A percentile compares a stretch with the other conserved stretches of the same genome.
Evolutionary conservation across 192 early-diverging fungal genomes (phyloP).

Genomic region (Coemansia brasiliensis): DNA sequence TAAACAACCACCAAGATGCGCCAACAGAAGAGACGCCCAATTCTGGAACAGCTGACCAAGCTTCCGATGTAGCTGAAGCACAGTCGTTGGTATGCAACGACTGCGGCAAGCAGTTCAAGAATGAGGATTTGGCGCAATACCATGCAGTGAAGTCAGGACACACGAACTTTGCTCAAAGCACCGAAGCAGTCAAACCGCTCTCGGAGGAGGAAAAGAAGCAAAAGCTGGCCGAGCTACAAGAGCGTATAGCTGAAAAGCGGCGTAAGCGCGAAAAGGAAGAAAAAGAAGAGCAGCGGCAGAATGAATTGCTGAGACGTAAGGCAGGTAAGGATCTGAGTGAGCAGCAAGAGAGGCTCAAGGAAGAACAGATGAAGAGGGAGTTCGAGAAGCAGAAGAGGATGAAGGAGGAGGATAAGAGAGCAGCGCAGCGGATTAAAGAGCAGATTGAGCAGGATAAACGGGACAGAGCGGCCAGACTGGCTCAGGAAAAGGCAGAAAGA

Average conservation of each 20-base stretch:
- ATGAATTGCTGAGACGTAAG: constrained; percentile 60
- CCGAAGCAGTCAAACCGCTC: constrained; percentile 66
- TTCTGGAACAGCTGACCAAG: constrained; percentile 2
- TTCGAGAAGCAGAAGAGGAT: constrained; percentile 61
- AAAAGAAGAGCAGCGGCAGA: constrained; percentile 58
- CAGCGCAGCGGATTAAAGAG: constrained; percentile 59
- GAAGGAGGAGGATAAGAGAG: constrained; percentile 67
- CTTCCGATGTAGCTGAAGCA: constrained; percentile 13
- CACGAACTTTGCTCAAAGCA: constrained; percentile 66
- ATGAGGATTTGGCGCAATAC: constrained; percentile 58
- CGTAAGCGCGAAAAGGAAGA: constrained; percentile 59
- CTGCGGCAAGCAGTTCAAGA: constrained; percentile 65
- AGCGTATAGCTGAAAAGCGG: constrained; percentile 56
- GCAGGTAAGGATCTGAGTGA: constrained; percentile 63
- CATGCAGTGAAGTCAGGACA: constrained; percentile 71
- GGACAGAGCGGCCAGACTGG: constrained; percentile 59
- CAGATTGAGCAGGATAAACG: constrained; percentile 70
- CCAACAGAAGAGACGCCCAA: too few relatives aligned
- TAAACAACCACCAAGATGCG: constrained; percentile 29
- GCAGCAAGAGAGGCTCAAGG: constrained; percentile 58
- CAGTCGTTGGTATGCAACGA: constrained; percentile 62
- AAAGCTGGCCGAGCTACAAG: constrained; percentile 64
- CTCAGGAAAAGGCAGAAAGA: constrained; percentile 37
- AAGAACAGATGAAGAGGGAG: constrained; percentile 60
- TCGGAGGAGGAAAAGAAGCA: constrained; percentile 71